A percentile compares a stretch with the other conserved stretches of the same genome.
phyloP scores from a whole-genome alignment of 768 basidiomycete species.

The Roridomyces roridus region DNA sequence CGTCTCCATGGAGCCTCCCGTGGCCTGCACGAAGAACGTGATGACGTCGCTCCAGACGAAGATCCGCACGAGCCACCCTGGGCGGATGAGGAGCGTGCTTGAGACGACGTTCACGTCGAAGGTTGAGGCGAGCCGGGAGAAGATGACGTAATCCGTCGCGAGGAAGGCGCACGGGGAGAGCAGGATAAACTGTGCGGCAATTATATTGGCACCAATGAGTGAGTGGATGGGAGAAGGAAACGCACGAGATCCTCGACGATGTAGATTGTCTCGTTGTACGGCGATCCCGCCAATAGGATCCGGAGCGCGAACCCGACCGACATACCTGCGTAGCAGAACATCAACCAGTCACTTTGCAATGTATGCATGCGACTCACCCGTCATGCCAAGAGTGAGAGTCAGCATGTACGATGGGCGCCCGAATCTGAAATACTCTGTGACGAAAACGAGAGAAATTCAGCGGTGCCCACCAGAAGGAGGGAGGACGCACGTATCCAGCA shows the following conservation, averaged over 20 bases:
- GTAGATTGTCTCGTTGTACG: background rate
- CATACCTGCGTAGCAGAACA: no score
- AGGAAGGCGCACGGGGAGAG: slow-evolving; percentile 60
- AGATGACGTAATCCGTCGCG: slow-evolving; percentile 57
- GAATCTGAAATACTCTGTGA: no score
- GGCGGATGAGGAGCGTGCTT: slow-evolving; percentile 45
- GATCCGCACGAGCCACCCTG: slow-evolving; percentile 44
- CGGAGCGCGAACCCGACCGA: background rate
- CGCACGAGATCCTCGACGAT: slow-evolving; percentile 16
- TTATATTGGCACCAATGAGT: background rate
- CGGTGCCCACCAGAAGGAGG: no score
- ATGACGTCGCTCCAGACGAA: slow-evolving; percentile 56
- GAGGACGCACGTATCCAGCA: no score
- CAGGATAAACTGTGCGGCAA: slow-evolving; percentile 19
- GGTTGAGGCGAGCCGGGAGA: slow-evolving; percentile 49
- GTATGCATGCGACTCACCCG: no score
- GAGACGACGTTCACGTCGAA: slow-evolving; percentile 39
- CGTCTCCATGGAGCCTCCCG: slow-evolving; percentile 38
- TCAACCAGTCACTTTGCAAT: no score
- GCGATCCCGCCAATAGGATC: background rate
- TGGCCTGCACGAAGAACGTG: slow-evolving; percentile 58
- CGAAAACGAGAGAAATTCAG: no score
- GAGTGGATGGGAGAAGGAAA: background rate
- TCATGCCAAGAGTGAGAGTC: no score
- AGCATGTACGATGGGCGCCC: no score